A percentile compares a stretch with the other conserved stretches of the same genome.
Evolutionary conservation across 495 filamentous ascomycete genomes (phyloP).

Genomic region (Pseudomonodictys pantanalensis): DNA sequence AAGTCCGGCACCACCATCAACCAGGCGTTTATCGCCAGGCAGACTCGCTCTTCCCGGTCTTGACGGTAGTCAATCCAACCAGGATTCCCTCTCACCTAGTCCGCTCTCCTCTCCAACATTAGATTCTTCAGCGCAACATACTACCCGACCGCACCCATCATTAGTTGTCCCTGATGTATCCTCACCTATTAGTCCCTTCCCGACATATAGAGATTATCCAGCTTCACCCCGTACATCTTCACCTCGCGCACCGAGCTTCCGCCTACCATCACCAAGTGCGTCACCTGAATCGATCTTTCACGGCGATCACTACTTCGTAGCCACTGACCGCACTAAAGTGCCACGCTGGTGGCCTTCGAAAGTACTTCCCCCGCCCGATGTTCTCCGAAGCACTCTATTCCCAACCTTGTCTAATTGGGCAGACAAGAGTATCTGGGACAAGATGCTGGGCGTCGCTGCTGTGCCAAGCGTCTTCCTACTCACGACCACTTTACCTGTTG

Average conservation of each 20-base stretch:
- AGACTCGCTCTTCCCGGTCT: slow-evolving; percentile 23
- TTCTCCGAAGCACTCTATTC: slow-evolving; percentile 75
- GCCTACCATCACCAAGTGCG: slow-evolving; percentile 50
- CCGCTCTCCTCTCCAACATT: slow-evolving; percentile 12
- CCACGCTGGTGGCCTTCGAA: slow-evolving; percentile 67
- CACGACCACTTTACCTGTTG: slow-evolving; percentile 87
- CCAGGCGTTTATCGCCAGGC: slow-evolving; percentile 8
- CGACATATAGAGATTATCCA: slow-evolving; percentile 50
- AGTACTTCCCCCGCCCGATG: slow-evolving; percentile 64
- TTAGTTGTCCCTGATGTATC: slow-evolving; percentile 35
- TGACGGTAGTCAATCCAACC: slow-evolving; percentile 5
- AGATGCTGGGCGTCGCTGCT: slow-evolving; percentile 71
- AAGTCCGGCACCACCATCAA: slow-evolving; percentile 29
- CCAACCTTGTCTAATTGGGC: slow-evolving; percentile 80
- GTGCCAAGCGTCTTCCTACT: slow-evolving; percentile 87
- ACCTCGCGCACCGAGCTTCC: slow-evolving; percentile 50
- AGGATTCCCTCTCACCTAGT: slow-evolving; percentile 34
- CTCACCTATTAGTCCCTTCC: slow-evolving; percentile 48
- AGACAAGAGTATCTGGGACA: slow-evolving; percentile 73
- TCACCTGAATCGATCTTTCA: slow-evolving; percentile 50
- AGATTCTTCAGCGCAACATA: slow-evolving; percentile 1
- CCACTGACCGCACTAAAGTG: slow-evolving; percentile 25
- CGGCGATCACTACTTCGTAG: slow-evolving; percentile 29
- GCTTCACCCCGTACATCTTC: slow-evolving; percentile 26
- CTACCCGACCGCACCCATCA: slow-evolving; percentile 19